Evolutionary conservation across 1,284 basidiomycete species (phyloP), one percentile per base, ranked within the genome.

Genomic region (Puccinia hordei): DNA sequence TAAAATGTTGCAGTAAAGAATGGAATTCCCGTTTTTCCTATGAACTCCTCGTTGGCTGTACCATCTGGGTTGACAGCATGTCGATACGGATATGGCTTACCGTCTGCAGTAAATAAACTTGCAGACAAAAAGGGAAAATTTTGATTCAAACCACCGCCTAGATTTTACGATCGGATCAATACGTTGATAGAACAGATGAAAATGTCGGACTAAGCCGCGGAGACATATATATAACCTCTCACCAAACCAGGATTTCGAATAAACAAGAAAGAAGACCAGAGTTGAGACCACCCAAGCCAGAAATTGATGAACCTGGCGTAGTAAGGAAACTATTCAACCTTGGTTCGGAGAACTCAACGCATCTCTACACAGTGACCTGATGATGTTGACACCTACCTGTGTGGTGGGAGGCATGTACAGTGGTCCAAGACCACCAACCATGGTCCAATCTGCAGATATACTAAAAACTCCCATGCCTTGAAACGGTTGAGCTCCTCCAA

Each of bases 111-210:
- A 3, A 77, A 24, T 33, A 77, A 22, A 15, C 61, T 66, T 10
- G 53, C 61, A 13, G 74, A 77, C 61, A 77, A 17, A 27, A 77
- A 77, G 0, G 74, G 74, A 46, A 77, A 77, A 55, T 77, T 77
- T 77, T 77, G 74, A 8, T n/a, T 27, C 2, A 68, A 4, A 10
- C 74, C 74, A 22, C 41, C 74, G n/a, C 51, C 74, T 77, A 19
- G 27, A n/a, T 22, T 49, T 44, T 41, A 71, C 6, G 15, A 15
- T 13, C 38, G 10, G 9, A 71, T 71, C 44, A 44, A n/a, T 49
- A 6, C 5, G 9, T 71, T 46, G 38, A 15, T 4, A 17, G 22
- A 49, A 44, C 46, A n/a, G 17, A 13, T 49, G 46, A 68, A 19
- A 17, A 35, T 2, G 46, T 49, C 38, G 38, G 38, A 41, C 4